A percentile compares a stretch with the other conserved stretches of the same genome.
phyloP scores from a whole-genome alignment of 257 asterid species.

The Nicotiana knightiana region DNA sequence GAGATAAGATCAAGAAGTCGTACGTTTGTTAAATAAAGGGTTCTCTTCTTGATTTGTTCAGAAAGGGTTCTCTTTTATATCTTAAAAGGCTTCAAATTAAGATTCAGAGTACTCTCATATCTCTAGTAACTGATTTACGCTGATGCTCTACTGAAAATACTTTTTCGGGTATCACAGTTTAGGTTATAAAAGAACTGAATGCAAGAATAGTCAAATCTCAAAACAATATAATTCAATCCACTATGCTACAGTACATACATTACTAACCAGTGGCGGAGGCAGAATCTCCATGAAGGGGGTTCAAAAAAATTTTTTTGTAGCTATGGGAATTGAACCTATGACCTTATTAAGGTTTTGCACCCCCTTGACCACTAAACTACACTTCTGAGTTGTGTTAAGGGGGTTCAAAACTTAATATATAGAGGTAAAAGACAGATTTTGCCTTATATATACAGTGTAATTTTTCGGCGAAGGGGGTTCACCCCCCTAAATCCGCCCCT shows the following conservation, averaged over 20 bases:
- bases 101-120: neutral
- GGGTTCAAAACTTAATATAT: too few species aligned
- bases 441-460: too few species aligned
- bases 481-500: too few species aligned
- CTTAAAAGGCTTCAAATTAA: neutral
- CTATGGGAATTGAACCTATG: too few species aligned
- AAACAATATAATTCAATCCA: neutral
- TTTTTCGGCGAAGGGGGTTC: too few species aligned
- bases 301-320: too few species aligned
- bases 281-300: too few species aligned
- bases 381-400: too few species aligned
- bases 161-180: neutral
- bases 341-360: too few species aligned
- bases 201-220: neutral
- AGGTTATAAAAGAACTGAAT: neutral
- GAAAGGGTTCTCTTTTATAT: neutral
- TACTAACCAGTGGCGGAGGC: neutral
- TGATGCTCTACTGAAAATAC: neutral
- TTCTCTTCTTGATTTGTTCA: neutral
- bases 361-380: too few species aligned
- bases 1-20: neutral
- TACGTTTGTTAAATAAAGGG: neutral
- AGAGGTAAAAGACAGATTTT: too few species aligned
- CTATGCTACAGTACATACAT: neutral
- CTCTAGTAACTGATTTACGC: neutral